Evolutionary conservation across 768 basidiomycete genomes (phyloP).

Genomic region (Phanerochaete sordida): DNA sequence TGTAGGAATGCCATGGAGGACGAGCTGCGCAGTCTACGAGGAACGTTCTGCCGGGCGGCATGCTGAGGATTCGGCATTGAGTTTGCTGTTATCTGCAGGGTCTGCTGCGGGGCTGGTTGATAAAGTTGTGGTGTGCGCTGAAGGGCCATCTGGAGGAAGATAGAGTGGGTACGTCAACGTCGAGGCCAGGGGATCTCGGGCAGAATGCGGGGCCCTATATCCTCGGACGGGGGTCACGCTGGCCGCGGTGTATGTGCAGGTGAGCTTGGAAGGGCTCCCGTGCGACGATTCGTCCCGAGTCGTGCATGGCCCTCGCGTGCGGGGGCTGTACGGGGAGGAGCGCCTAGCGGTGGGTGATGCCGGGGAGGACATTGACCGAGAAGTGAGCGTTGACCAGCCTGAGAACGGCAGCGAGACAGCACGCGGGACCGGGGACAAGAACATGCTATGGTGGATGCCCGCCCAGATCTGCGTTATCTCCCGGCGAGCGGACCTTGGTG

Average conservation of each 20-base stretch:
- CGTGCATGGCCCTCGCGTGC: neutral
- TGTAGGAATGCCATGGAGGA: too few species aligned
- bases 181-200: neutral
- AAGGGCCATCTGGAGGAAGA: neutral
- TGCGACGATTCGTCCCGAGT: neutral
- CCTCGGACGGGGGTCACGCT: neutral
- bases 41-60: neutral
- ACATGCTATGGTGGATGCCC: neutral
- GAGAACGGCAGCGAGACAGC: neutral
- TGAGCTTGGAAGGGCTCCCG: neutral
- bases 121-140: neutral
- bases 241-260: neutral
- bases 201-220: neutral
- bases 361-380: neutral
- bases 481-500: neutral
- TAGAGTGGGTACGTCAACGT: neutral
- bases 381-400: neutral
- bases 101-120: neutral
- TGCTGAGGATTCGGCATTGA: neutral
- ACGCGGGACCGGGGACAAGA: conserved; percentile 2
- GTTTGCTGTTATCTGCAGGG: neutral
- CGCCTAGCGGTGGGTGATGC: neutral
- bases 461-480: conserved; percentile 1
- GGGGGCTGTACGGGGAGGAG: neutral
- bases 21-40: too few species aligned